Evolutionary conservation across 2,329 filamentous ascomycete species (phyloP), one percentile per base, ranked within the genome.

Genomic region (Fusarium sp.): DNA sequence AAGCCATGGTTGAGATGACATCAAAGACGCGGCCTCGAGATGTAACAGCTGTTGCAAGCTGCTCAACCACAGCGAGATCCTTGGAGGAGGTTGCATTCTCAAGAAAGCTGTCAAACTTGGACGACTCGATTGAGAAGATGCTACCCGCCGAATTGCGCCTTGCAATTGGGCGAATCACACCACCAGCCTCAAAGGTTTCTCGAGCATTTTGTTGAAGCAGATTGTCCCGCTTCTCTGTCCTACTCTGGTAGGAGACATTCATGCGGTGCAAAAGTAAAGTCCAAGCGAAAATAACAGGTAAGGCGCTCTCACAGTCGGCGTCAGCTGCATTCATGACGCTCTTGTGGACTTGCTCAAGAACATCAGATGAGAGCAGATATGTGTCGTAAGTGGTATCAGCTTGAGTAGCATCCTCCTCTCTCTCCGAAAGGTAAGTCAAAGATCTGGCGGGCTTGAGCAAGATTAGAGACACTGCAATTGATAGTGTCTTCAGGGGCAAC

Each of bases 241-340:
- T 86, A 60, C 86, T 86, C 66, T 89, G 87, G 73, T 91, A 92
- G 14, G 89, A 89, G 47, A 90, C 84, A 74, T 90, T 90, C 84
- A 96, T 90, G 29, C 89, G 87, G 77, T 93, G 89, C 11, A 95
- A 86, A 29, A 98, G 89, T 57, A 96, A 85, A 5, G 92, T 91
- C 95, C 95, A 98, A 4, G 93, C 90, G 74, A 97, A 93, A 22
- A 94, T 88, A 20, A 93, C 90, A 2, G 94, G 94, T 64, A 90
- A 91, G 22, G 93, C 93, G 38, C 90, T 89, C 40, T 87, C 85
- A n/a, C 89, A 86, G 18, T 88, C 88, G 22, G 83, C 79, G 31
- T 86, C 86, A 14, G 90, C 88, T 9, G 91, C 89, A 64, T 86
- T 85, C 27, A 92, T 83, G 37, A 98, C 87, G n/a, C 92, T 89